phyloP scores from a whole-genome alignment of 78 protist genomes.

The Dictyostelium citrinum region DNA sequence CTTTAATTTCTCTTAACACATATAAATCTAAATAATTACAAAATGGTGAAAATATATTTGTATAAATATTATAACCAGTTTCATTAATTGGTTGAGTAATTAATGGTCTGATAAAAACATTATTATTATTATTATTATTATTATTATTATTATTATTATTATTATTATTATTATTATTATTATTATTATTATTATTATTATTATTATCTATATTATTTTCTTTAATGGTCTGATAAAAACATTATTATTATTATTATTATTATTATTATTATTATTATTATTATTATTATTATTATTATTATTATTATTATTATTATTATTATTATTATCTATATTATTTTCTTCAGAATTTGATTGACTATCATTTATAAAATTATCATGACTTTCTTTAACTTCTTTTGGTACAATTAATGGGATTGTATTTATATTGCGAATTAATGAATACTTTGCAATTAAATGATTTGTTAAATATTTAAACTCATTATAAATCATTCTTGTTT shows the following conservation, averaged over 20 bases:
- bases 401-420: not conserved
- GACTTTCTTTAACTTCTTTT: not conserved
- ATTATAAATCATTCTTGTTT: not conserved
- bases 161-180: not conserved
- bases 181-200: too few species aligned
- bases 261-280: not conserved
- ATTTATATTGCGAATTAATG: not conserved
- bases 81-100: not conserved
- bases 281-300: not conserved
- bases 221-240: not conserved
- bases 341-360: not conserved
- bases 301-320: not conserved
- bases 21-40: not conserved
- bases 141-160: not conserved
- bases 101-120: not conserved
- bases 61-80: not conserved
- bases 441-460: not conserved
- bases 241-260: too few species aligned
- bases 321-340: not conserved
- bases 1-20: not conserved
- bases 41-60: not conserved
- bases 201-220: too few species aligned
- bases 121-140: too few species aligned
- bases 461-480: conserved; percentile 4
- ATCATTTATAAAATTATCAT: not conserved